Base-by-base conservation (phyloP, 768 basidiomycete genomes). In the Kockovaella imperatae region DNA sequence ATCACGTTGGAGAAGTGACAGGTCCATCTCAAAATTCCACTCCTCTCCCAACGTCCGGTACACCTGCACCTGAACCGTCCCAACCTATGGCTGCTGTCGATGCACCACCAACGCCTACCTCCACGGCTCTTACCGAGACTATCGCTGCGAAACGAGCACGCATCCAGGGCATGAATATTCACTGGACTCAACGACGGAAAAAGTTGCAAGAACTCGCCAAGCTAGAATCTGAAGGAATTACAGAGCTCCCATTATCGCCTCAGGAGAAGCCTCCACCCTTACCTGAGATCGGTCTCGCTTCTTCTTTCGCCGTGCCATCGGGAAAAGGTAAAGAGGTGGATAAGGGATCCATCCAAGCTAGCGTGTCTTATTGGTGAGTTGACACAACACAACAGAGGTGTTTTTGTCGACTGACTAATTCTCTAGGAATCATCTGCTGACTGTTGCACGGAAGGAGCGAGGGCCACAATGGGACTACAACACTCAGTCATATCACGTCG, bases 381-480 rank as follows among this genome's bases (percentile, higher is more conserved):
- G 21, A n/a, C 36, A 28, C 36, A n/a, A 41, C 30, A 32, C 43
- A 29, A 25, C 34, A 4, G 21, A 11, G 36, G 38, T 20, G 18
- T 7, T 10, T n/a, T 23, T 35, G 6, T n/a, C 18, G 5, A 34
- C 41, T 51, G 49, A 56, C 30, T 15, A 34, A 14, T 18, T 42
- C 15, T 20, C 8, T 34, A 71, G 69, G 69, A 71, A 71, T 49
- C 60, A 62, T 30, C 56, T 71, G 13, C 38, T 71, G n/a, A 59
- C 67, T 3, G 55, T 59, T 26, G 69, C 69, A 5, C 56, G 69
- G 24, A 65, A 59, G 52, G 48, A 48, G 30, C 24, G 69, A 15
- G 69, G 69, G 2, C 69, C 69, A 1, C 69, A 71, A 52, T 71
- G 69, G 69, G 69, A 71, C 44, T 67, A 60, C 43, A 64, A 63